Evolutionary conservation across 805 yeast genomes (phyloP).

Genomic region (Teunomyces funiuensis): DNA sequence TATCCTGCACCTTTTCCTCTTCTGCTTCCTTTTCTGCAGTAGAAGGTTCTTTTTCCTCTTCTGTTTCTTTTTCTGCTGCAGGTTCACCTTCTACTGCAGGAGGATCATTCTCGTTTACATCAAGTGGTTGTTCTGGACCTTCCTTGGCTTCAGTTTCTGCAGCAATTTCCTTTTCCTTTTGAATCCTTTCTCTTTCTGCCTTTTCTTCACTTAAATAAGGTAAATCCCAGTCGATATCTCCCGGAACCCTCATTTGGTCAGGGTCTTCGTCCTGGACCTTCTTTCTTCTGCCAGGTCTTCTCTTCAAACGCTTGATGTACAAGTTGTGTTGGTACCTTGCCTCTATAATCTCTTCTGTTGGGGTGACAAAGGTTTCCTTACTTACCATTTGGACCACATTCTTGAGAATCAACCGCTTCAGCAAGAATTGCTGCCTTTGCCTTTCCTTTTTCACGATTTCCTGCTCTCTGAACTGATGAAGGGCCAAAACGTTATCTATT

Average conservation of each 20-base stretch:
- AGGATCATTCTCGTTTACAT: too few species aligned
- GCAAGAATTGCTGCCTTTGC: constrained; percentile 70
- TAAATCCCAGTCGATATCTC: constrained; percentile 25
- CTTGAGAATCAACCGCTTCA: constrained; percentile 59
- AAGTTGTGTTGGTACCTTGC: constrained; percentile 41
- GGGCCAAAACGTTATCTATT: constrained; percentile 65
- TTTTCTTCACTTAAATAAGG: constrained; percentile 28
- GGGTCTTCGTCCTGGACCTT: constrained; percentile 34
- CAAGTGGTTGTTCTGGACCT: background rate
- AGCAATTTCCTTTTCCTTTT: background rate
- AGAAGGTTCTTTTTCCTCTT: too few species aligned
- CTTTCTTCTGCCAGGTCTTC: constrained; percentile 46
- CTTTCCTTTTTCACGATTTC: constrained; percentile 77
- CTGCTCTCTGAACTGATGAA: constrained; percentile 78
- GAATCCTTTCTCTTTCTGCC: constrained; percentile 21
- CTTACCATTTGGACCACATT: constrained; percentile 58
- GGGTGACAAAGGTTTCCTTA: constrained; percentile 52
- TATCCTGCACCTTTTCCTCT: too few species aligned
- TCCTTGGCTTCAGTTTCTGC: constrained; percentile 10
- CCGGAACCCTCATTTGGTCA: constrained; percentile 26
- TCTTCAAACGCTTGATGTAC: constrained; percentile 36
- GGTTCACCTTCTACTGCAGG: too few species aligned
- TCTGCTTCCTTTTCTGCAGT: too few species aligned
- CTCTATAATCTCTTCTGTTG: constrained; percentile 60
- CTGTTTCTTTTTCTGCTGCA: too few species aligned